These are phyloP conservation scores for Silene conica DNA, from an alignment of 148 eudicot species.

Conservation along the genomic window DNA sequence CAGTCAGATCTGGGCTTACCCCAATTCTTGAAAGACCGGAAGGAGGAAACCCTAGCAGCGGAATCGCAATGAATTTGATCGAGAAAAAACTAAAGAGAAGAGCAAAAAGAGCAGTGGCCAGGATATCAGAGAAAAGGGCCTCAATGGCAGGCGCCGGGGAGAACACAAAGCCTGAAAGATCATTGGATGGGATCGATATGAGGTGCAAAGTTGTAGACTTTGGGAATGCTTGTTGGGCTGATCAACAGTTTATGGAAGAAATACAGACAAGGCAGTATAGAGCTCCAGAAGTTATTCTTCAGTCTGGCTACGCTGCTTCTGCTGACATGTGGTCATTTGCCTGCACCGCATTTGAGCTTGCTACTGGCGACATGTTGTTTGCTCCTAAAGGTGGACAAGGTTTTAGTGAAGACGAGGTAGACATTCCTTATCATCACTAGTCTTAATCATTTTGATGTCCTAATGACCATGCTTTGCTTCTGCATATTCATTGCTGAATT, in stretches of 20 bases:
- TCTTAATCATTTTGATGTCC: neutral
- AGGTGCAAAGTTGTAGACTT: slow-evolving; percentile 91
- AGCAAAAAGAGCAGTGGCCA: slow-evolving; percentile 83
- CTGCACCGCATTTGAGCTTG: slow-evolving; percentile 96
- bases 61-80: slow-evolving; percentile 43
- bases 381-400: slow-evolving; percentile 76
- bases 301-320: slow-evolving; percentile 64
- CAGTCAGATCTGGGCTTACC: slow-evolving; percentile 56
- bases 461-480: neutral
- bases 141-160: slow-evolving; percentile 66
- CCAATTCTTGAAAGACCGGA: slow-evolving; percentile 90
- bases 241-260: slow-evolving; percentile 65
- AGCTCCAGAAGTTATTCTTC: slow-evolving; percentile 93
- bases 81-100: slow-evolving; percentile 87
- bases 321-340: slow-evolving; percentile 99
- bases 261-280: slow-evolving; percentile 97
- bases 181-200: slow-evolving; percentile 71
- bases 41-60: slow-evolving; percentile 54
- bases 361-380: slow-evolving; percentile 97
- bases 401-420: slow-evolving; percentile 92
- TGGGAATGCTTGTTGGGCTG: slow-evolving; percentile 95
- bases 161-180: slow-evolving; percentile 44
- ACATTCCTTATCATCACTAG: neutral
- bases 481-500: neutral
- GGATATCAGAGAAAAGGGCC: slow-evolving; percentile 63